Base-by-base conservation (phyloP, 257 asterid species). In the Solanum pennellii region DNA sequence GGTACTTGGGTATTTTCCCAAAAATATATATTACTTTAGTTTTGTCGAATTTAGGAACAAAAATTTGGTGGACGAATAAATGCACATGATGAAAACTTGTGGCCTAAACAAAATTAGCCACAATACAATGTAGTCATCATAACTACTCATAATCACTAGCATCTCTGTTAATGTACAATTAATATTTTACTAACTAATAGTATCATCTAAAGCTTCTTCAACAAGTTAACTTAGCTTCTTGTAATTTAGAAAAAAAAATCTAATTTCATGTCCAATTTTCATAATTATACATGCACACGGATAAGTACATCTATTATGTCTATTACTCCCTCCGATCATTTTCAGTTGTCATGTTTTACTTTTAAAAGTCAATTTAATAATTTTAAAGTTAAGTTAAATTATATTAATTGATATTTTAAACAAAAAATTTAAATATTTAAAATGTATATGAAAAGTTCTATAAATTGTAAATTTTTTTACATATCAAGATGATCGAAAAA, bases 51-150 rank as follows among this genome's bases (percentile, higher is more conserved):
- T 71, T 16, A 79, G 84, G 25, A 45, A 79, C 84, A 79, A 2
- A 45, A 45, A 79, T 27, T 77, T 77, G 66, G 66, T 87, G 56
- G 87, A 12, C 59, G 33, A 31, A 37, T 69, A 76, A 52, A 39
- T 59, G 73, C 88, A 83, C 90, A 90, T 91, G 91, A 88, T 90
- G 87, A 85, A 89, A 80, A 62, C 91, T 83, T 91, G 87, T 88
- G 82, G 72, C 83, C 89, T 82, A 89, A 91, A 90, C 86, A 87
- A 87, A 87, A 89, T 89, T 88, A 88, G 89, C 47, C 85, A 87
- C 85, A 92, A n/a, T 44, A 72, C 29, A 82, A 68, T 77, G 56
- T 23, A 72, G 31, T 86, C 52, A 86, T 76, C 60, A 56, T 65
- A 42, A 65, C n/a, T 56, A 83, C 84, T 27, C 41, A 73, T 18